Evolutionary conservation across 345 rosid species (phyloP), one percentile per base, ranked within the genome.

Genomic region (Cardamine chenopodiifolia): DNA sequence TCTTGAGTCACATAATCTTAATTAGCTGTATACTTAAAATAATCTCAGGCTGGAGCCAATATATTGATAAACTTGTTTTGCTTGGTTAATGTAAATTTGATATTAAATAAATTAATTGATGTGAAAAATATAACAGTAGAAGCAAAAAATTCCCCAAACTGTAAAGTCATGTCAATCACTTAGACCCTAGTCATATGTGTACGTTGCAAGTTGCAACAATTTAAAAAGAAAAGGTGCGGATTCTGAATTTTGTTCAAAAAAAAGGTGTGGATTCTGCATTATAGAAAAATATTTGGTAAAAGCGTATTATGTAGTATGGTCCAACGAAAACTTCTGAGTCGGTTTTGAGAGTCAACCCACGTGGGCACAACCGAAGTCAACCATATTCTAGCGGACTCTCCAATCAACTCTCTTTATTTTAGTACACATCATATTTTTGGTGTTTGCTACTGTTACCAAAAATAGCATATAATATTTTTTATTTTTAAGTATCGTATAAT

Each of bases 331-430:
- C 31, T 61, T 34, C 65, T 32, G 39, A 17, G 75, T 69, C 65
- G 65, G 70, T 62, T 62, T 55, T 62, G 66, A 55, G 71, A 55
- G 75, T 76, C 80, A 70, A 35, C 75, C 15, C 80, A 76, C 80
- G 80, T 76, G 80, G 29, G 75, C 66, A 76, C 66, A 45, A 60
- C 0, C 5, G 0, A 55, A 70, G 80, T 76, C 80, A 70, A 34
- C 32, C 64, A 76, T 45, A 76, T 76, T 76, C 80, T 28, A 3
- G 1, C 20, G 70, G 75, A 20, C 31, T 75, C 45, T 31, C 5
- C 52, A 50, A 62, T 55, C 49, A 68, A 20, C 74, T 37, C 19
- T 67, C 74, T 56, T 76, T 70, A 69, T 45, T 48, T 48, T 48
- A 14, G 19, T 70, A 56, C 28, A 70, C 66, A 70, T 48, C 28